phyloP scores from a whole-genome alignment of 2,329 filamentous ascomycete species.

The Rhynchosporium agropyri region DNA sequence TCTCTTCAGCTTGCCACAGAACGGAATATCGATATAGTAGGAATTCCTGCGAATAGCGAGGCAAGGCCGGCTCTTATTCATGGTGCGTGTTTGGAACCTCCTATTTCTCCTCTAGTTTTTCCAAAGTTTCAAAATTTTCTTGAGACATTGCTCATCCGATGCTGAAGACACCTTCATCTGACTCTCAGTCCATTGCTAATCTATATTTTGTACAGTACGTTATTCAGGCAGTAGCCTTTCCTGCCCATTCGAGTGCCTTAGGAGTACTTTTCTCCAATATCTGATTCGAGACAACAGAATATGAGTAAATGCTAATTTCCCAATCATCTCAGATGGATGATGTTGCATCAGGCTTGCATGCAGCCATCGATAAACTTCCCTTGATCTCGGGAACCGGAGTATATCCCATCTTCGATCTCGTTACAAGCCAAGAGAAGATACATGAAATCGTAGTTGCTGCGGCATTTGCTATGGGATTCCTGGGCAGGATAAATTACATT shows the following conservation, averaged over 20 bases:
- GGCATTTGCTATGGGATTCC: constrained; percentile 36
- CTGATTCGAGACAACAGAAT: too few relatives aligned
- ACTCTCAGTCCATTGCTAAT: too few relatives aligned
- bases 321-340: constrained; percentile 40
- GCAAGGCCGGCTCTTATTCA: constrained; percentile 42
- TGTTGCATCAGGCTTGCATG: constrained; percentile 42
- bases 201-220: too few relatives aligned
- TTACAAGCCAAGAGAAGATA: constrained; percentile 42
- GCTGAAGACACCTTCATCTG: too few relatives aligned
- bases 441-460: constrained; percentile 39
- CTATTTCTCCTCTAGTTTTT: too few relatives aligned
- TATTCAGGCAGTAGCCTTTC: too few relatives aligned
- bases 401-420: constrained; percentile 46
- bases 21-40: constrained; percentile 25
- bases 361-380: constrained; percentile 43
- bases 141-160: too few relatives aligned
- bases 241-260: too few relatives aligned
- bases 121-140: too few relatives aligned
- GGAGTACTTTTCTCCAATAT: too few relatives aligned
- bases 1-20: constrained; percentile 38
- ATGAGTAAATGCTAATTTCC: too few relatives aligned
- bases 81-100: constrained; percentile 14
- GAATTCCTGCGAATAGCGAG: constrained; percentile 34
- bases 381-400: constrained; percentile 36
- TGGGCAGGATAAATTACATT: constrained; percentile 38